Evolutionary conservation across 768 basidiomycete species (phyloP).

Genomic region (Phanerochaete carnosa): DNA sequence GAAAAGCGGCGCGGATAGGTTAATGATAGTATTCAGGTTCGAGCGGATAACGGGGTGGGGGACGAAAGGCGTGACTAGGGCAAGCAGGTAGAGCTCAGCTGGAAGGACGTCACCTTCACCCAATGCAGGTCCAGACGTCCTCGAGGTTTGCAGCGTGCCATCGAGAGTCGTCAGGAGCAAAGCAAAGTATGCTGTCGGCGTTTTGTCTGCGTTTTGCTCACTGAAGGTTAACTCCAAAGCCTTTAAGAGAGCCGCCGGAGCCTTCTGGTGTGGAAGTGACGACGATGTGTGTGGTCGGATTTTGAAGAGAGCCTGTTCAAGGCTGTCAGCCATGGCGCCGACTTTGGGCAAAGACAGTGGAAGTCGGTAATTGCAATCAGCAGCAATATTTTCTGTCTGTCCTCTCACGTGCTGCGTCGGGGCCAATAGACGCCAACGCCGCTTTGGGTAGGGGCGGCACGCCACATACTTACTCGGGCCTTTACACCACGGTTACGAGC

Average conservation of each 20-base stretch:
- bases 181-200: conserved; percentile 94
- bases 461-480: neutral
- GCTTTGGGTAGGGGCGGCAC: neutral
- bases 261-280: conserved; percentile 80
- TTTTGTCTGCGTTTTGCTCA: conserved; percentile 62
- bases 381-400: conserved; percentile 3
- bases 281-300: conserved; percentile 85
- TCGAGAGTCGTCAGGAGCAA: conserved; percentile 83
- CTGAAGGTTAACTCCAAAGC: conserved; percentile 81
- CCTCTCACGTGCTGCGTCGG: neutral
- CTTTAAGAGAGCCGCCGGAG: conserved; percentile 78
- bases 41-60: conserved; percentile 76
- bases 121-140: conserved; percentile 29
- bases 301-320: conserved; percentile 69
- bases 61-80: conserved; percentile 74
- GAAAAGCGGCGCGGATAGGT: conserved; percentile 77
- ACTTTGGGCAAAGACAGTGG: neutral
- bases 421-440: neutral
- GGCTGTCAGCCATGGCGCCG: conserved; percentile 23
- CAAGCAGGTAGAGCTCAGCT: conserved; percentile 81
- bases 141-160: conserved; percentile 63
- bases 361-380: neutral
- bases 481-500: neutral
- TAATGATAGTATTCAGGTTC: conserved; percentile 67
- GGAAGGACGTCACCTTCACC: conserved; percentile 77